These are phyloP conservation scores for Prunus mongolica DNA, from an alignment of 306 rosid genomes.

Conservation along the genomic window DNA sequence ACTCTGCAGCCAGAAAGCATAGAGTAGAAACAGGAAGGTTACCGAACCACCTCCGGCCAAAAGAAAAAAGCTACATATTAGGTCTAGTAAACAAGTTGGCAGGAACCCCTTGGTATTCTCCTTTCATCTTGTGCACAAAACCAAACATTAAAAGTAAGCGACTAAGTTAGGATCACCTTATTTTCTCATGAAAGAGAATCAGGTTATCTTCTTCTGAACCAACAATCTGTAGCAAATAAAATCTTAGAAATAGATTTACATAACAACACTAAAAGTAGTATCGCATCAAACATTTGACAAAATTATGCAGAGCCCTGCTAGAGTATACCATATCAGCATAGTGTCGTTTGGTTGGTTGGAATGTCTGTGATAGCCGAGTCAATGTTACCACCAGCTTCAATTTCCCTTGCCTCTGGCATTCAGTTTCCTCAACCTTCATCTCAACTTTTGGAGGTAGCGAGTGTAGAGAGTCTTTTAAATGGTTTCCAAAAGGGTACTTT, in stretches of 20 bases:
- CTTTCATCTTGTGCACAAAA: background rate
- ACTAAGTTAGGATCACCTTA: conserved; percentile 54
- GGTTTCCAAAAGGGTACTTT: conserved; percentile 93
- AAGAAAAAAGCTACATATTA: background rate
- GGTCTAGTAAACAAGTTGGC: background rate
- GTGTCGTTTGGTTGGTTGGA: conserved; percentile 63
- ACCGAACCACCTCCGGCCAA: conserved; percentile 3
- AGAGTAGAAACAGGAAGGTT: background rate
- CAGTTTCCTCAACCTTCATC: conserved; percentile 56
- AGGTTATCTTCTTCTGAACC: conserved; percentile 76
- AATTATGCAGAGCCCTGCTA: conserved; percentile 4
- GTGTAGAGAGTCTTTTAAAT: conserved; percentile 81
- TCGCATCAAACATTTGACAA: conserved; percentile 10
- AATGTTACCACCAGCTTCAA: conserved; percentile 69
- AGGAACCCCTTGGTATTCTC: conserved; percentile 5
- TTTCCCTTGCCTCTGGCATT: conserved; percentile 52
- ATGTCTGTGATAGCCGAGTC: conserved; percentile 60
- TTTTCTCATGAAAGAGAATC: conserved; percentile 86
- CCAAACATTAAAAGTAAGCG: conserved; percentile 6
- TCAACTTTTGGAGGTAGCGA: conserved; percentile 87
- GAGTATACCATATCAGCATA: conserved; percentile 83
- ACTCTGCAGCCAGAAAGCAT: conserved; percentile 58
- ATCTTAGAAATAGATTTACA: background rate
- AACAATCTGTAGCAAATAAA: conserved; percentile 53
- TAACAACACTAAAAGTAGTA: background rate